These are phyloP conservation scores for Monosporascus cannonballus DNA, from an alignment of 2,329 filamentous ascomycete species.

Conservation along the genomic window DNA sequence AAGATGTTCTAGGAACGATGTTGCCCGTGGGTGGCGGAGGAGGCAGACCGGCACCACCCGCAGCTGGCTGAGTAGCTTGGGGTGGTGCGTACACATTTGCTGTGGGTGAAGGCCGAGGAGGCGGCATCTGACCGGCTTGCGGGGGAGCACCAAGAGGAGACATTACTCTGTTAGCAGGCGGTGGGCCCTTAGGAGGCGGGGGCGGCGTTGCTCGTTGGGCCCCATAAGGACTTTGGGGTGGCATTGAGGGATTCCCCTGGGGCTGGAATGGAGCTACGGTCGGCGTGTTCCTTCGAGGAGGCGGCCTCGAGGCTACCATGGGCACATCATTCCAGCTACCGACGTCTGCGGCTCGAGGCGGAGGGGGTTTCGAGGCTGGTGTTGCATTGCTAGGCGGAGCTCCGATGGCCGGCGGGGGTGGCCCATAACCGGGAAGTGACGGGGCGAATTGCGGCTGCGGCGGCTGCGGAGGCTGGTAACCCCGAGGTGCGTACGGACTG, in stretches of 20 bases:
- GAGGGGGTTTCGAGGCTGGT: conserved; percentile 61
- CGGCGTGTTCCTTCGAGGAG: conserved; percentile 69
- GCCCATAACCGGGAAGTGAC: conserved; percentile 18
- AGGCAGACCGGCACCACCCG: conserved; percentile 21
- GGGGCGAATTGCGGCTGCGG: conserved; percentile 19
- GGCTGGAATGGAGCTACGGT: conserved; percentile 66
- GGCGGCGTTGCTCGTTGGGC: conserved; percentile 62
- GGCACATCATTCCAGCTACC: conserved; percentile 95
- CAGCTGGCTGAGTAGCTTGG: conserved; percentile 33
- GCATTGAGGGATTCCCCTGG: conserved; percentile 48
- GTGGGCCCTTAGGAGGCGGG: conserved; percentile 75
- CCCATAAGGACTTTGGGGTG: conserved; percentile 52
- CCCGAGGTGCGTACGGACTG: conserved; percentile 33
- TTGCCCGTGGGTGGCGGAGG: conserved; percentile 43
- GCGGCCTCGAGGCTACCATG: conserved; percentile 69
- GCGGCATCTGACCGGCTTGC: conserved; percentile 36
- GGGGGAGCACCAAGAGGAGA: conserved; percentile 62
- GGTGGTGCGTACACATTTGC: conserved; percentile 61
- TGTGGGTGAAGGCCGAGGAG: conserved; percentile 49
- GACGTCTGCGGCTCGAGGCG: conserved; percentile 64
- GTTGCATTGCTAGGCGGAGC: conserved; percentile 60
- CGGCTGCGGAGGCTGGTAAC: conserved; percentile 50
- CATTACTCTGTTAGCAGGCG: conserved; percentile 57
- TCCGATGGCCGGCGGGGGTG: conserved; percentile 33
- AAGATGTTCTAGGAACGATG: conserved; percentile 63